These are phyloP conservation scores for Darksidea phi DNA, from an alignment of 495 filamentous ascomycete species.

Conservation along the genomic window DNA sequence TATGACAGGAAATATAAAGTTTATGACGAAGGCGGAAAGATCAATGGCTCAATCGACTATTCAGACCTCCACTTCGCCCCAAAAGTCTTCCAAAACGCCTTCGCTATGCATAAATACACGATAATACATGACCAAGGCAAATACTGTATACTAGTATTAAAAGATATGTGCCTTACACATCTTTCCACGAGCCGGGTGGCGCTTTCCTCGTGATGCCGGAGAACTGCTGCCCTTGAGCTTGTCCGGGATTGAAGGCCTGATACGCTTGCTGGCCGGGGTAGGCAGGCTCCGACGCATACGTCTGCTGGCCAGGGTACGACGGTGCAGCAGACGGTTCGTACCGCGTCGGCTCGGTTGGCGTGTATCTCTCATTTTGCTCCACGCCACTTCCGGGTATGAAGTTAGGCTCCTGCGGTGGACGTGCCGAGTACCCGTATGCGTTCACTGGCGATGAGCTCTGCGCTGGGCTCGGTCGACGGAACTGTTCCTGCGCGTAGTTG, in stretches of 20 bases:
- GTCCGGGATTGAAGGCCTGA: conserved; percentile 9
- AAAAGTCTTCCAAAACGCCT: conserved; percentile 13
- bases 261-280: conserved; percentile 25
- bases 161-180: conserved; percentile 26
- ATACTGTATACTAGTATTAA: background rate
- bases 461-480: conserved; percentile 1
- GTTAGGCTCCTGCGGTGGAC: background rate
- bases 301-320: conserved; percentile 27
- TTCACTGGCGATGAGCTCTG: background rate
- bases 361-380: background rate
- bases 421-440: conserved; percentile 4
- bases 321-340: conserved; percentile 16
- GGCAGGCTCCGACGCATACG: conserved; percentile 14
- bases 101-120: conserved; percentile 21
- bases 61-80: too few species aligned
- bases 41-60: too few species aligned
- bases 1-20: too few species aligned
- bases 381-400: background rate
- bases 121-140: background rate
- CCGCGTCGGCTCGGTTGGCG: conserved; percentile 7
- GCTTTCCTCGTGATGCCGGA: conserved; percentile 33
- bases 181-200: conserved; percentile 40
- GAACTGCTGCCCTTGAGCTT: conserved; percentile 22
- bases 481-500: conserved; percentile 8
- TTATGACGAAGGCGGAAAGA: too few species aligned